A percentile compares a stretch with the other conserved stretches of the same genome.
phyloP scores from a whole-genome alignment of 257 asterid species.

The Solanum dulcamara region DNA sequence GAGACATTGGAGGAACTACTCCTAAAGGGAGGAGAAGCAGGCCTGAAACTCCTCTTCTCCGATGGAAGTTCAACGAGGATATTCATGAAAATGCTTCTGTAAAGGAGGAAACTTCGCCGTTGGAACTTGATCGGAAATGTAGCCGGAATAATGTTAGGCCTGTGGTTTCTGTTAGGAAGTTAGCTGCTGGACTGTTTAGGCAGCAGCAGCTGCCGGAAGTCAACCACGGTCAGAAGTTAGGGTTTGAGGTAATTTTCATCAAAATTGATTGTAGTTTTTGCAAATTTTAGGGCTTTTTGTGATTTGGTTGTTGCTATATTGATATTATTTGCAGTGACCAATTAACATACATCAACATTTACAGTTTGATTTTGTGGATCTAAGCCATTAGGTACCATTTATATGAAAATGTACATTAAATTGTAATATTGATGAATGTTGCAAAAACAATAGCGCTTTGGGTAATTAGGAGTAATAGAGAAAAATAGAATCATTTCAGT shows the following conservation, averaged over 20 bases:
- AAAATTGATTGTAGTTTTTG: not conserved
- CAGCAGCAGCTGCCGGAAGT: slow-evolving; percentile 47
- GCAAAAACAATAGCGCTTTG: not conserved
- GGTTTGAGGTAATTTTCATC: slow-evolving; percentile 28
- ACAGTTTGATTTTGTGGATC: not conserved
- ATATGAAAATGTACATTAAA: not conserved
- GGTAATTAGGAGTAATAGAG: not conserved
- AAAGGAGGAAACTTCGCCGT: slow-evolving; percentile 13
- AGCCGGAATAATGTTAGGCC: slow-evolving; percentile 10
- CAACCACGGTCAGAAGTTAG: slow-evolving; percentile 10
- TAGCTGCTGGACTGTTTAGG: slow-evolving; percentile 45
- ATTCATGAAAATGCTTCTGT: not conserved
- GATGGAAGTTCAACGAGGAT: slow-evolving; percentile 48
- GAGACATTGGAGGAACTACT: slow-evolving; percentile 13
- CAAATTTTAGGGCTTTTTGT: not conserved
- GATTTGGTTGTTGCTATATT: not conserved
- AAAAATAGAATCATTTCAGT: not conserved
- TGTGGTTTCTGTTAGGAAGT: slow-evolving; percentile 34
- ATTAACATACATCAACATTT: not conserved
- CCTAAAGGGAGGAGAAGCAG: slow-evolving; percentile 24
- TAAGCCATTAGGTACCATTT: not conserved
- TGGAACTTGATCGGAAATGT: slow-evolving; percentile 19
- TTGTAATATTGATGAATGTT: not conserved
- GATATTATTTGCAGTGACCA: no score
- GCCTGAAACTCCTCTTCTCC: slow-evolving; percentile 52